Evolutionary conservation across 495 filamentous ascomycete genomes (phyloP).

Genomic region (Podospora appendiculata): DNA sequence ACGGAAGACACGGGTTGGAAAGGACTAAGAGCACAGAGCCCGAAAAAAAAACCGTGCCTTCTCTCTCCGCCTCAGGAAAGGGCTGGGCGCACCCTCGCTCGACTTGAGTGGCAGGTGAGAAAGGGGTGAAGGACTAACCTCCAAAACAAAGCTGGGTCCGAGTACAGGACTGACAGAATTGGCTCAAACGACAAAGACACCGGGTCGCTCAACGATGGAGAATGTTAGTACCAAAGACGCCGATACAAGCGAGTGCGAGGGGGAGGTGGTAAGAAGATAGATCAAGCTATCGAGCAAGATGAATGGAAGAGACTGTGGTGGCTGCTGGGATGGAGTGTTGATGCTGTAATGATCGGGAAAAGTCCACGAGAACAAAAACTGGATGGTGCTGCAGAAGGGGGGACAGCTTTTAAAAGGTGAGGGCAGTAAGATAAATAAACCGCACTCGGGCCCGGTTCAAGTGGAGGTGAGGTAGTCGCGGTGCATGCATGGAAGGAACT

Average conservation of each 20-base stretch:
- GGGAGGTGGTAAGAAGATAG: constrained; percentile 39
- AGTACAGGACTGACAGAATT: constrained; percentile 5
- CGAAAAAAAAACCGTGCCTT: no score
- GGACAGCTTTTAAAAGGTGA: background rate
- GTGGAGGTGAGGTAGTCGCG: background rate
- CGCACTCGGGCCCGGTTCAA: no score
- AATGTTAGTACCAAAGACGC: constrained; percentile 42
- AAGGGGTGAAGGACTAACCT: constrained; percentile 14
- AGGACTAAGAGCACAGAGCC: no score
- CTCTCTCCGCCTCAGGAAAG: no score
- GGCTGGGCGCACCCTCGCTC: no score
- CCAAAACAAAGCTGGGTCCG: constrained; percentile 12
- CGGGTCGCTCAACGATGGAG: constrained; percentile 13
- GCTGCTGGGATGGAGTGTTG: constrained; percentile 33
- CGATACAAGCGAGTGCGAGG: constrained; percentile 41
- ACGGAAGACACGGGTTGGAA: no score
- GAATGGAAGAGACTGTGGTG: constrained; percentile 39
- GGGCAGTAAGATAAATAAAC: background rate
- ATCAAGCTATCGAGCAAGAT: constrained; percentile 49
- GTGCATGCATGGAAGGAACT: background rate
- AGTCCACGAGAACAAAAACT: constrained; percentile 4
- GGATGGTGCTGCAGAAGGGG: constrained; percentile 6
- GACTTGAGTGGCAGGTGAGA: background rate
- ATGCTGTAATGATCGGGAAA: constrained; percentile 45
- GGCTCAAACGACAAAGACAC: constrained; percentile 18